Percentiles rank a stretch among this genome's conserved stretches.
phyloP scores from a whole-genome alignment of 352 stramenopile species.

The Phytophthora sp. region DNA sequence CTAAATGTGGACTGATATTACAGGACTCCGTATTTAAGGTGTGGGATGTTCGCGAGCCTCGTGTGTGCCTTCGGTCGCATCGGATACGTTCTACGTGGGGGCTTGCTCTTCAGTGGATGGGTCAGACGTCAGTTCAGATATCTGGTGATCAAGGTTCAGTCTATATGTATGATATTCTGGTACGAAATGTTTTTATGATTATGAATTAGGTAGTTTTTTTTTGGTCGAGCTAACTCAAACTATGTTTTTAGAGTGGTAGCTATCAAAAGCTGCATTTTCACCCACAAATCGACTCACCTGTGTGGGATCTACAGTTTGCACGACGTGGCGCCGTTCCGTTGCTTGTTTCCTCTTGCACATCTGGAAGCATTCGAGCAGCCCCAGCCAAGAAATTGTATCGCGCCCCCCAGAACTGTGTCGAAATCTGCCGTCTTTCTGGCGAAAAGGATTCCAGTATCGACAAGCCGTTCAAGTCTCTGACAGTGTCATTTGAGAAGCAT shows the following conservation, averaged over 20 bases:
- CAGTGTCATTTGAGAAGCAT: constrained; percentile 52
- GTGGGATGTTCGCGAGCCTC: constrained; percentile 84
- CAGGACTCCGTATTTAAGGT: constrained; percentile 87
- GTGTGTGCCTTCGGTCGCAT: constrained; percentile 78
- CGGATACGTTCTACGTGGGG: constrained; percentile 86
- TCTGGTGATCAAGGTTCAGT: constrained; percentile 84
- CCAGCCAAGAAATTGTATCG: constrained; percentile 74
- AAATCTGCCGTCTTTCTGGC: constrained; percentile 69
- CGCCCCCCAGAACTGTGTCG: constrained; percentile 65
- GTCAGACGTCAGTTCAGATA: constrained; percentile 76
- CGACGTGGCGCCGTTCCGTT: constrained; percentile 51
- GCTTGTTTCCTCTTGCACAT: constrained; percentile 71
- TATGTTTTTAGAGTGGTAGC: constrained; percentile 60
- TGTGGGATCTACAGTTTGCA: constrained; percentile 82
- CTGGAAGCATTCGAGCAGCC: constrained; percentile 66
- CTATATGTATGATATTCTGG: constrained; percentile 81
- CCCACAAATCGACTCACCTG: constrained; percentile 82
- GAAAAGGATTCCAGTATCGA: constrained; percentile 61
- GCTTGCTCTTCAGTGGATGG: constrained; percentile 78
- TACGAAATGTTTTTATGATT: constrained; percentile 37
- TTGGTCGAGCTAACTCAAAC: neutral
- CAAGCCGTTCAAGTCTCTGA: constrained; percentile 62
- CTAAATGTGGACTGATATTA: constrained; percentile 1
- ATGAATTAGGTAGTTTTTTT: neutral
- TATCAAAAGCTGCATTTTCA: constrained; percentile 86